Conservation (phyloP, 371 early-diverging fungal genomes). For the Rhizopus delemar region DNA sequence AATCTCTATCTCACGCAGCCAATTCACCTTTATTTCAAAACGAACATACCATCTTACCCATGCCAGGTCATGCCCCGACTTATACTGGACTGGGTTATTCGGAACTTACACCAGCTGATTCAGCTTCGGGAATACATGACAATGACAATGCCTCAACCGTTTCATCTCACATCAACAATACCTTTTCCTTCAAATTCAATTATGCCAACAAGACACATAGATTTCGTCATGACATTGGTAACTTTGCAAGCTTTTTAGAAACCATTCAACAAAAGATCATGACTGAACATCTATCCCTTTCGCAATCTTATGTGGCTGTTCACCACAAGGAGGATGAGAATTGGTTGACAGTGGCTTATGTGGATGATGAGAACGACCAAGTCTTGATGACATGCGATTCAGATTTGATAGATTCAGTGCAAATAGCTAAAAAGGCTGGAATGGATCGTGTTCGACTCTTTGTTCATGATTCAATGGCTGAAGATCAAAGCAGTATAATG, state of each 20-base stretch:
- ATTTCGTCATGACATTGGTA: slow-evolving; percentile 57
- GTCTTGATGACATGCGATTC: slow-evolving; percentile 74
- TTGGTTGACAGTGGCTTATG: slow-evolving; percentile 70
- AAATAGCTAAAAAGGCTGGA: slow-evolving; percentile 71
- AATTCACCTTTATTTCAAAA: slow-evolving; percentile 39
- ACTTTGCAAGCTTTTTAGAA: slow-evolving; percentile 52
- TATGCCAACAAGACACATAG: slow-evolving; percentile 70
- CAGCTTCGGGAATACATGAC: slow-evolving; percentile 34
- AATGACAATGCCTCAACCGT: slow-evolving; percentile 26
- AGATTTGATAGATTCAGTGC: slow-evolving; percentile 80
- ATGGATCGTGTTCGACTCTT: slow-evolving; percentile 73
- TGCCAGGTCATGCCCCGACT: slow-evolving; percentile 31
- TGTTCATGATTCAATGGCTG: slow-evolving; percentile 44
- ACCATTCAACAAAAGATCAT: slow-evolving; percentile 46
- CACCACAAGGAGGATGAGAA: slow-evolving; percentile 19
- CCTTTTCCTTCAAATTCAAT: slow-evolving; percentile 81
- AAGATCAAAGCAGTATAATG: background rate
- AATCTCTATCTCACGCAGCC: slow-evolving; percentile 45
- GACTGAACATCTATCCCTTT: slow-evolving; percentile 28
- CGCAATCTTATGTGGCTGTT: slow-evolving; percentile 27
- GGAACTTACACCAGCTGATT: slow-evolving; percentile 36
- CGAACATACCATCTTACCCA: slow-evolving; percentile 13
- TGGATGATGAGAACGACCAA: slow-evolving; percentile 87
- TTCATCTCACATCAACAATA: slow-evolving; percentile 29
- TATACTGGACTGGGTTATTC: slow-evolving; percentile 32